phyloP scores from a whole-genome alignment of 75 land plant genomes.

The Azolla pinnata region DNA sequence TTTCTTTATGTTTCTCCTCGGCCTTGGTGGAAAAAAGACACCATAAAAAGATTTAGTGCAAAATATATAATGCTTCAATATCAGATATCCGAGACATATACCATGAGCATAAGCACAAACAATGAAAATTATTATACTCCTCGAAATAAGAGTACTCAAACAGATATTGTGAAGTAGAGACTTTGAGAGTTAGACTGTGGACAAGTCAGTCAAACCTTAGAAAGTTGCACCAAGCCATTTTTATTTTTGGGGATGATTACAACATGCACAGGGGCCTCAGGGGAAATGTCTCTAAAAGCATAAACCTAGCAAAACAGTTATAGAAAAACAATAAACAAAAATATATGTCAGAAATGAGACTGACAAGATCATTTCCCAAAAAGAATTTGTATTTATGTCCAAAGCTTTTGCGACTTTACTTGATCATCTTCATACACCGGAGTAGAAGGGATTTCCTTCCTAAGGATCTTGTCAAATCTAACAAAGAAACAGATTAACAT shows the following conservation, averaged over 20 bases:
- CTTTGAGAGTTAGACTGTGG: constrained; percentile 4
- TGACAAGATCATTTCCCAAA: not conserved
- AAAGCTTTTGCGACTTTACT: constrained; percentile 6
- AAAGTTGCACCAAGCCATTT: constrained; percentile 71
- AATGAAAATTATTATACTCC: too few species aligned
- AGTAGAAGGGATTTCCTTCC: constrained; percentile 36
- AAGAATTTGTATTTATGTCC: not conserved
- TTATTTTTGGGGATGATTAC: constrained; percentile 69
- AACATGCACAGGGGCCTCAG: constrained; percentile 72
- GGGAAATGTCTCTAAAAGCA: constrained; percentile 75
- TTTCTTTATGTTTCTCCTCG: constrained; percentile 72
- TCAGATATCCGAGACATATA: too few species aligned
- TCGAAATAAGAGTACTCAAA: too few species aligned
- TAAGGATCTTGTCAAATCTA: constrained; percentile 38
- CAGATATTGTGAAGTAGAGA: too few species aligned
- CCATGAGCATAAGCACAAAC: too few species aligned
- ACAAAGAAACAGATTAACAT: too few species aligned
- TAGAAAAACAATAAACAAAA: constrained; percentile 7
- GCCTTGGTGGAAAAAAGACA: too few species aligned
- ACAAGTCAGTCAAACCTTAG: constrained; percentile 35
- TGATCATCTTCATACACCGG: constrained; percentile 33
- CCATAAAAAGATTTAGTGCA: too few species aligned
- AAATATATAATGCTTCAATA: too few species aligned
- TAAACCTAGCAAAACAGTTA: constrained; percentile 57
- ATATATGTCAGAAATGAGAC: not conserved